Evolutionary conservation across 192 early-diverging fungal species (phyloP).

Genomic region (Coemansia furcata): DNA sequence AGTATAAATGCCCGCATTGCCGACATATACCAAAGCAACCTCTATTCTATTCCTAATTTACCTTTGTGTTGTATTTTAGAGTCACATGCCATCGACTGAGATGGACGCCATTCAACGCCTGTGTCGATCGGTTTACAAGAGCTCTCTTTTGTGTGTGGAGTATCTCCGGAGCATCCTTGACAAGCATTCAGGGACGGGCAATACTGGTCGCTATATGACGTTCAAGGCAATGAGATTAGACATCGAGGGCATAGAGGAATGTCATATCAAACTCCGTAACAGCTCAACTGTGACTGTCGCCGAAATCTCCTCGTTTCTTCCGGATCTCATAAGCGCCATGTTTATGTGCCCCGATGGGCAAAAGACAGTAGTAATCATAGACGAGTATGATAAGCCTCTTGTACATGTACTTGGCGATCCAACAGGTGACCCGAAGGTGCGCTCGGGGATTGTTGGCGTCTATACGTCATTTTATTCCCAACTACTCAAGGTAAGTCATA

Average conservation of each 20-base stretch:
- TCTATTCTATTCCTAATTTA: too few relatives aligned
- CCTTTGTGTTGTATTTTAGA: too few relatives aligned
- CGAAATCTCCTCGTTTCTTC: not conserved
- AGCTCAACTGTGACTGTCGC: not conserved
- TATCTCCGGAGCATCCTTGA: too few relatives aligned
- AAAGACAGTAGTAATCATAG: not conserved
- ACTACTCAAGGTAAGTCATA: too few relatives aligned
- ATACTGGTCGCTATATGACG: not conserved
- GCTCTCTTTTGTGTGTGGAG: too few relatives aligned
- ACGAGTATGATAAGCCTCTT: not conserved
- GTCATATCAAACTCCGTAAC: not conserved
- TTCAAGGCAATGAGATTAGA: not conserved
- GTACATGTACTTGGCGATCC: not conserved
- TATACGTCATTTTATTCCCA: too few relatives aligned
- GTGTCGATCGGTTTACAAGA: too few relatives aligned
- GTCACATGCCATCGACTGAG: too few relatives aligned
- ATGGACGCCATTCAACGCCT: too few relatives aligned
- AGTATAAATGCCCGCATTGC: not conserved
- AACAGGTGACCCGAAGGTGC: not conserved
- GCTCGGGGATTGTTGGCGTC: not conserved
- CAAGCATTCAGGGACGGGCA: not conserved
- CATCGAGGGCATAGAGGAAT: not conserved
- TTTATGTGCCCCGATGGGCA: not conserved
- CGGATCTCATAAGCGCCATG: not conserved
- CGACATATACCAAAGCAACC: not conserved